phyloP scores from a whole-genome alignment of 306 rosid genomes.

The Prosopis cineraria region DNA sequence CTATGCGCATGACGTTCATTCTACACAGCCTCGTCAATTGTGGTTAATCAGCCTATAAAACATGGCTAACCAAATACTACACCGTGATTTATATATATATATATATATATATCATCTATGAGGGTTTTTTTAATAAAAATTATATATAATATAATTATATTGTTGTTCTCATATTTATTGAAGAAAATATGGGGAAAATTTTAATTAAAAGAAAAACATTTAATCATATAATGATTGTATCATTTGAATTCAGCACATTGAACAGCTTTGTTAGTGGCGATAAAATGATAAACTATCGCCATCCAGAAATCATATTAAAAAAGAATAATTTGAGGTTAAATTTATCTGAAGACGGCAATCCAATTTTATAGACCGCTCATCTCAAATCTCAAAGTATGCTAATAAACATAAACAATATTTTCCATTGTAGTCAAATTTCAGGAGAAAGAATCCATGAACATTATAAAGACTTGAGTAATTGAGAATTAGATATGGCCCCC shows the following conservation, averaged over 20 bases:
- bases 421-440: not conserved
- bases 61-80: too few relatives aligned
- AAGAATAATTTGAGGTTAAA: not conserved
- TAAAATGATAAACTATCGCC: not conserved
- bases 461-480: not conserved
- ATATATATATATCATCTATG: too few relatives aligned
- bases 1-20: not conserved
- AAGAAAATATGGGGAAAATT: not conserved
- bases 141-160: too few relatives aligned
- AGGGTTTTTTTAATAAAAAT: too few relatives aligned
- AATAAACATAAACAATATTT: not conserved
- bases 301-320: not conserved
- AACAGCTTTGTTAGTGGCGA: too few relatives aligned
- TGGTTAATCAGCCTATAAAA: too few relatives aligned
- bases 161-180: not conserved
- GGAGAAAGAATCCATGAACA: not conserved
- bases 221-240: too few relatives aligned
- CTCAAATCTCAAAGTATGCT: too few relatives aligned
- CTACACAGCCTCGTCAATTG: too few relatives aligned
- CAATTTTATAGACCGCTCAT: not conserved
- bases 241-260: too few relatives aligned
- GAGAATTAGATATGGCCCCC: not conserved
- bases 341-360: not conserved
- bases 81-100: too few relatives aligned
- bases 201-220: not conserved